Percentiles rank a stretch among this genome's conserved stretches.
phyloP scores from a whole-genome alignment of 805 yeast genomes.

The Martiniozyma abietophila region DNA sequence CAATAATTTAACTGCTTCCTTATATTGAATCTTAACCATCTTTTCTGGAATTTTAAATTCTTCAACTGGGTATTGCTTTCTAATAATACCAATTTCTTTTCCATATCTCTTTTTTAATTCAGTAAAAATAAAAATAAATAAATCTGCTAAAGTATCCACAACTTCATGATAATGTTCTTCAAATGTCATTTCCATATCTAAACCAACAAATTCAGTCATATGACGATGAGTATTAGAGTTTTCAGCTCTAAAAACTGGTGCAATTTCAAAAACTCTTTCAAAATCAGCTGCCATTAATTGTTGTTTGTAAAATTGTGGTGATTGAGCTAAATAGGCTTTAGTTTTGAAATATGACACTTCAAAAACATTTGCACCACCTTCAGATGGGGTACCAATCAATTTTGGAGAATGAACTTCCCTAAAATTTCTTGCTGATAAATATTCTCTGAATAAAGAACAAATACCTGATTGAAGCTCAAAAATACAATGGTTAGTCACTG shows the following conservation, averaged over 20 bases:
- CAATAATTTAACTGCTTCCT: conserved; percentile 83
- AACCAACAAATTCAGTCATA: conserved; percentile 96
- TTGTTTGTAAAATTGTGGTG: conserved; percentile 97
- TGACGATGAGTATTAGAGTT: conserved; percentile 99
- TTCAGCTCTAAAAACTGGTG: conserved; percentile 98
- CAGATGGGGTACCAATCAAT: conserved; percentile 89
- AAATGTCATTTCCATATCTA: conserved; percentile 96
- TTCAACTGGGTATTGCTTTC: conserved; percentile 95
- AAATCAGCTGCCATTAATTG: conserved; percentile 97
- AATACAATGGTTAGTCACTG: conserved; percentile 95
- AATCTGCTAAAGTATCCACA: conserved; percentile 40
- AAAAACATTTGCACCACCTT: conserved; percentile 97
- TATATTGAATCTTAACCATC: conserved; percentile 83
- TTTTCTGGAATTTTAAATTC: conserved; percentile 92
- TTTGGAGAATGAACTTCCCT: conserved; percentile 96
- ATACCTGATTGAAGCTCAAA: conserved; percentile 92
- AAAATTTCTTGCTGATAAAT: conserved; percentile 56
- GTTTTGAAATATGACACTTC: conserved; percentile 89
- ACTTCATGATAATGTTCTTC: conserved; percentile 98
- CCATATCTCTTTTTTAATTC: conserved; percentile 74
- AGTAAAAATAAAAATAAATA: conserved; percentile 82
- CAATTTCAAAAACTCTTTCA: conserved; percentile 92
- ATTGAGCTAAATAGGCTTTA: conserved; percentile 90
- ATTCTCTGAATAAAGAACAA: conserved; percentile 82
- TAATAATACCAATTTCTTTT: conserved; percentile 78